phyloP scores from a whole-genome alignment of 371 early-diverging fungal species.

The Mortierella sp. region DNA sequence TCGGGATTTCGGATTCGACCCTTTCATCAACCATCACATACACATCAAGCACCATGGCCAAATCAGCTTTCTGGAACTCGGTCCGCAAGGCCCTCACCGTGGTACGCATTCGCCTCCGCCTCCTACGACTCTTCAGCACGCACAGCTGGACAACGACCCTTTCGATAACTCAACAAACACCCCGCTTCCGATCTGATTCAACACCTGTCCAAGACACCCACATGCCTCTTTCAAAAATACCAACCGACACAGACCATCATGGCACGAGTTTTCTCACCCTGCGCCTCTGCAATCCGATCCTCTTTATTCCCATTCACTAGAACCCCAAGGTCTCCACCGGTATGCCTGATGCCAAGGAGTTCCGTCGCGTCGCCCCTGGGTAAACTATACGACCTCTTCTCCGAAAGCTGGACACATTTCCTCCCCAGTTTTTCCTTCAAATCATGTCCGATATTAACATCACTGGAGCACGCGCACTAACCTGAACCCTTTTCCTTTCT shows the following conservation, averaged over 20 bases:
- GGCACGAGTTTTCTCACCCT: background rate
- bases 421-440: background rate
- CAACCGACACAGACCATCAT: background rate
- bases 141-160: background rate
- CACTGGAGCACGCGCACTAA: background rate
- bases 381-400: constrained; percentile 34
- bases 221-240: background rate
- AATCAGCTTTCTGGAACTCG: constrained; percentile 58
- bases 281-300: background rate
- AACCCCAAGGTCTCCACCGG: constrained; percentile 73
- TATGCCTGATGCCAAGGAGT: constrained; percentile 72
- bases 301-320: constrained; percentile 44
- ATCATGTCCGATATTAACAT: background rate
- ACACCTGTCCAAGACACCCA: background rate
- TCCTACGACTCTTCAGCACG: background rate
- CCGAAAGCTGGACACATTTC: background rate
- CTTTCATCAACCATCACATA: constrained; percentile 14
- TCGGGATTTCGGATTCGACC: constrained; percentile 10
- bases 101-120: constrained; percentile 17
- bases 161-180: background rate
- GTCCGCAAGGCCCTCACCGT: constrained; percentile 59
- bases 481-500: background rate
- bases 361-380: constrained; percentile 73
- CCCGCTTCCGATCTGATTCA: constrained; percentile 4
- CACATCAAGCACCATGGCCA: constrained; percentile 38